Evolutionary conservation across 2,329 filamentous ascomycete genomes (phyloP), one percentile per base, ranked within the genome.

Genomic region (Didymosphaeria variabile): DNA sequence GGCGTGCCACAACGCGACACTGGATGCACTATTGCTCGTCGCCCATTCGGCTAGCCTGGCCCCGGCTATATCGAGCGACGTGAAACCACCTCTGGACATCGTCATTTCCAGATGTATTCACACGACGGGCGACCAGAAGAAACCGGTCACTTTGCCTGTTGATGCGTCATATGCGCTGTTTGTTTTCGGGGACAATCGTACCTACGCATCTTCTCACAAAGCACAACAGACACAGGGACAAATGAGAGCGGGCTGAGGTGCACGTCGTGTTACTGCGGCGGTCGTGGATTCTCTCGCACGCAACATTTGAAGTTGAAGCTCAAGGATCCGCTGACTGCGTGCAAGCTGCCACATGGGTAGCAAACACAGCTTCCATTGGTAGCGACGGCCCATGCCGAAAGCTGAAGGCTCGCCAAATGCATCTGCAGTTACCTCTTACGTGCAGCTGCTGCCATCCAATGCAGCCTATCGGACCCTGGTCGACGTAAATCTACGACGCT

Each of bases 61-160:
- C 38, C 42, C 38, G 40, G 53, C 36, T 34, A 42, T 29, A 32
- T 55, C 19, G 40, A 36, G 52, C 40, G 26, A 45, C 10, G 52
- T 55, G 38, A 55, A 46, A 55, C 52, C 15, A 44, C 21, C 10
- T 55, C 40, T 55, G 52, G 29, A 32, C 40, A 55, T 34, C 9
- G 21, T 55, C 52, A 55, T 45, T 55, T 55, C 40, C 23, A 55
- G 17, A 15, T 13, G 17, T 45, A 13, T 19, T 13, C 19, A 29
- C 26, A 29, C 26, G 6, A 29, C 6, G 26, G 26, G 26, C 26
- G 26, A 29, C 12, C 23, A 21, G 19, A 49, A 49, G 17, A 12
- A 49, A 31, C 46, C 46, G 13, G 46, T 15, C 19, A 23, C 5
- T 10, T 13, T 46, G 44, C 34, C 34, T 36, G 34, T 29, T 8